A percentile compares a stretch with the other conserved stretches of the same genome.
These are phyloP conservation scores for Aspergillus transmontanensis DNA, from an alignment of 2,329 filamentous ascomycete genomes.

Conservation along the genomic window DNA sequence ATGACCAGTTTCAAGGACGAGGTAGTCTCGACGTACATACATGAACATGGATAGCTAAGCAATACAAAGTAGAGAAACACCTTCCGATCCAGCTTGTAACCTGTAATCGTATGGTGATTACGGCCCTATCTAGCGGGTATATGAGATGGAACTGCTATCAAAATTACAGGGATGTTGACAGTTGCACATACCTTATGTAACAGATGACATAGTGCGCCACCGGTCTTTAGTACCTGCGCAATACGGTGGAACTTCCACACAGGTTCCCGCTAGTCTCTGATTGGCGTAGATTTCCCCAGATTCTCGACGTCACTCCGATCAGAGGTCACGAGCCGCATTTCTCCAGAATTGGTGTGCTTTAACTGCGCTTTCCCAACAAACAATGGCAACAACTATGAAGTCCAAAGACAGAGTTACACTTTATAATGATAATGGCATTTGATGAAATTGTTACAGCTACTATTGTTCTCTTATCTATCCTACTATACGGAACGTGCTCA, in stretches of 20 bases:
- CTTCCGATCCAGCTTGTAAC: not conserved
- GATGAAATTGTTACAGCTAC: not conserved
- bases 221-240: not conserved
- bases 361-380: not conserved
- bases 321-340: slow-evolving; percentile 5
- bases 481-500: not conserved
- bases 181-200: not conserved
- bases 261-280: not conserved
- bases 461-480: not conserved
- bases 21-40: not conserved
- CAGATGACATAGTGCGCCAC: not conserved
- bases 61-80: not conserved
- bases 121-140: not conserved
- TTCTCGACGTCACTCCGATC: slow-evolving; percentile 15
- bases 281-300: slow-evolving; percentile 18
- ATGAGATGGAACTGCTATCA: not conserved
- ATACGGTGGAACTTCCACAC: not conserved
- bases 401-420: not conserved
- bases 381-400: slow-evolving; percentile 7
- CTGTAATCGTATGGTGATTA: not conserved
- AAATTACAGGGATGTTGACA: not conserved
- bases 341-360: not conserved
- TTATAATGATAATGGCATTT: not conserved
- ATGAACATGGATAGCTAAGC: not conserved
- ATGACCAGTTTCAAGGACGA: not conserved